A percentile compares a stretch with the other conserved stretches of the same genome.
Conservation (phyloP, 1,139 yeast species). For the Taiozyma onychis region DNA sequence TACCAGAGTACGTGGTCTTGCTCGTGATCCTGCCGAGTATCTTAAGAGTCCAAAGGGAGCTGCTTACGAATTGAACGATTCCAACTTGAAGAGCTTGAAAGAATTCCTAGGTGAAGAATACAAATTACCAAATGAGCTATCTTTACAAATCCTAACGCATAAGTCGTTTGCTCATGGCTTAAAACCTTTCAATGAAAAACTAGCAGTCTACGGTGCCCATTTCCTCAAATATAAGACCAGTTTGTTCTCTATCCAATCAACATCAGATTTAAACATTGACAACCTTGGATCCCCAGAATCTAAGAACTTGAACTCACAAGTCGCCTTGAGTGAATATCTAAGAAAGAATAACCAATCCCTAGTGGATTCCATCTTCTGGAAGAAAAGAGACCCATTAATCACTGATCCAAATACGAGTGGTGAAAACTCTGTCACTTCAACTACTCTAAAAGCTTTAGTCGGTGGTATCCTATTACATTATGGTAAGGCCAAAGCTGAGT, state of each 20-base stretch:
- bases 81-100: constrained; percentile 44
- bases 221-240: constrained; percentile 49
- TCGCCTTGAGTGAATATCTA: constrained; percentile 48
- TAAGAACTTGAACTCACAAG: constrained; percentile 45
- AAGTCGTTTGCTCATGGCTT: constrained; percentile 91
- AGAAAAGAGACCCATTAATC: constrained; percentile 47
- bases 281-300: constrained; percentile 53
- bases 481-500: constrained; percentile 55
- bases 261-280: constrained; percentile 35
- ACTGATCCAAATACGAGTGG: constrained; percentile 49
- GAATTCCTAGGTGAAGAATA: constrained; percentile 47
- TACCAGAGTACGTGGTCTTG: constrained; percentile 63
- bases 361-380: constrained; percentile 67
- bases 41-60: constrained; percentile 51
- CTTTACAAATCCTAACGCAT: constrained; percentile 81
- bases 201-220: constrained; percentile 74
- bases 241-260: constrained; percentile 25
- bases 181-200: constrained; percentile 82
- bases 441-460: constrained; percentile 66
- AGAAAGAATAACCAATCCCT: constrained; percentile 34
- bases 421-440: constrained; percentile 55
- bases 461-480: constrained; percentile 75
- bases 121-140: constrained; percentile 34
- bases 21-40: constrained; percentile 68
- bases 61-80: constrained; percentile 48